These are phyloP conservation scores for Quercus gilva DNA, from an alignment of 306 rosid genomes.

Conservation along the genomic window DNA sequence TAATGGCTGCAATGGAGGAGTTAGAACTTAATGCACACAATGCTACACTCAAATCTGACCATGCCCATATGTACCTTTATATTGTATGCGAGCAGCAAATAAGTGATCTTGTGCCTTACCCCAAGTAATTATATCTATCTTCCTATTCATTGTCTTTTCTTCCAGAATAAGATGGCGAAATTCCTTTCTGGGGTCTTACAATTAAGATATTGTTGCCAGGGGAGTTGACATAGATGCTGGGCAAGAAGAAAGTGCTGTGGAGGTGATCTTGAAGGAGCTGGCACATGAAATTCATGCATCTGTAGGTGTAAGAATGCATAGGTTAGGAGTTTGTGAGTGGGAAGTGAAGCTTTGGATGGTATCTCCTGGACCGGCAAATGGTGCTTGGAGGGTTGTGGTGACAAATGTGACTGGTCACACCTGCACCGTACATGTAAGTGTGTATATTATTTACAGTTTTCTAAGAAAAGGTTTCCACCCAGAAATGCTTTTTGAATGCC, in stretches of 20 bases:
- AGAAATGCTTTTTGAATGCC: not conserved
- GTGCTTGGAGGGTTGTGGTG: conserved; percentile 93
- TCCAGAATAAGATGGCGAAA: conserved; percentile 10
- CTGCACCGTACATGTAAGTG: conserved; percentile 82
- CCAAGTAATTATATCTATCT: conserved; percentile 56
- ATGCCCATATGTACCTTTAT: conserved; percentile 94
- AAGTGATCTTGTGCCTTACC: conserved; percentile 71
- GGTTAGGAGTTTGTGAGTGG: conserved; percentile 91
- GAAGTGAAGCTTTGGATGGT: conserved; percentile 94
- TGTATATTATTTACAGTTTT: conserved; percentile 15
- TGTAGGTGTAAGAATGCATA: conserved; percentile 95
- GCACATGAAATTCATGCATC: conserved; percentile 72
- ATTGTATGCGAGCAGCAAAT: conserved; percentile 77
- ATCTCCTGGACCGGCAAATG: conserved; percentile 71
- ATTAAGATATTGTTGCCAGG: conserved; percentile 52
- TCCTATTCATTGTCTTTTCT: conserved; percentile 13
- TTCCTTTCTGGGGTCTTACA: conserved; percentile 31
- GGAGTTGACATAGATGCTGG: conserved; percentile 50
- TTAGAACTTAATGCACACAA: conserved; percentile 93
- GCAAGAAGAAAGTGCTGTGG: conserved; percentile 66
- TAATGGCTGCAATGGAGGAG: conserved; percentile 97
- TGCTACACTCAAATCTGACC: conserved; percentile 69
- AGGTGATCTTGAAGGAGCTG: conserved; percentile 61
- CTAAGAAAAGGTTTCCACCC: conserved; percentile 17
- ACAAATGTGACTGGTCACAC: conserved; percentile 97